Percentiles rank a stretch among this genome's conserved stretches.
Conservation (phyloP, 441 rosid genomes). For the Pelargonium cotyledonis region DNA sequence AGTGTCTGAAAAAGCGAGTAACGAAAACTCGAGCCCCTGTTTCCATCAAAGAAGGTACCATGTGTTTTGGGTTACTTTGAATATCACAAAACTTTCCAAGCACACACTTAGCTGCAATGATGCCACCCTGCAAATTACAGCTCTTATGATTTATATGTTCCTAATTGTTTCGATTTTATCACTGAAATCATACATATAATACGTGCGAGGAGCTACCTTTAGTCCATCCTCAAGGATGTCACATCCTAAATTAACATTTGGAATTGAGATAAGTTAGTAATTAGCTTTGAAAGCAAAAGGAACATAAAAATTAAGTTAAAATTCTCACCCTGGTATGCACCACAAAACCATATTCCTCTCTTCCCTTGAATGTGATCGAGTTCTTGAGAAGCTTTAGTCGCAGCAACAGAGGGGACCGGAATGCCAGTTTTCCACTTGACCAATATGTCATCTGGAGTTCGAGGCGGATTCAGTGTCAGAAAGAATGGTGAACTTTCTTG, state of each 20-base stretch:
- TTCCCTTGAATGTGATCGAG: slow-evolving; percentile 69
- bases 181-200: no score
- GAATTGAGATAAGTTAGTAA: no score
- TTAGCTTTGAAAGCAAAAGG: no score
- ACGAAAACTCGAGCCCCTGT: slow-evolving; percentile 60
- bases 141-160: no score
- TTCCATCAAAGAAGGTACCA: slow-evolving; percentile 61
- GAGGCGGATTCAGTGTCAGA: slow-evolving; percentile 67
- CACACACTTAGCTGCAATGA: no score
- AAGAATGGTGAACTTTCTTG: slow-evolving; percentile 56
- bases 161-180: no score
- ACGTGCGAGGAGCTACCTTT: no score
- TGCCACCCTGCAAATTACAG: no score
- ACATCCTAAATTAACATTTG: no score
- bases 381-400: slow-evolving; percentile 71
- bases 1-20: slow-evolving; percentile 53
- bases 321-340: slow-evolving; percentile 68
- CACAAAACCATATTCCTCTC: slow-evolving; percentile 80
- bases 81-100: no score
- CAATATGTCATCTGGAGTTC: slow-evolving; percentile 45
- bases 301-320: no score
- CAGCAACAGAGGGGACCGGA: slow-evolving; percentile 76
- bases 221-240: no score
- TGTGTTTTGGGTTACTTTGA: slow-evolving; percentile 26
- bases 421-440: slow-evolving; percentile 79